These are phyloP conservation scores for Protomyces lactucae-debilis DNA, from an alignment of 1,139 yeast genomes.

Conservation along the genomic window DNA sequence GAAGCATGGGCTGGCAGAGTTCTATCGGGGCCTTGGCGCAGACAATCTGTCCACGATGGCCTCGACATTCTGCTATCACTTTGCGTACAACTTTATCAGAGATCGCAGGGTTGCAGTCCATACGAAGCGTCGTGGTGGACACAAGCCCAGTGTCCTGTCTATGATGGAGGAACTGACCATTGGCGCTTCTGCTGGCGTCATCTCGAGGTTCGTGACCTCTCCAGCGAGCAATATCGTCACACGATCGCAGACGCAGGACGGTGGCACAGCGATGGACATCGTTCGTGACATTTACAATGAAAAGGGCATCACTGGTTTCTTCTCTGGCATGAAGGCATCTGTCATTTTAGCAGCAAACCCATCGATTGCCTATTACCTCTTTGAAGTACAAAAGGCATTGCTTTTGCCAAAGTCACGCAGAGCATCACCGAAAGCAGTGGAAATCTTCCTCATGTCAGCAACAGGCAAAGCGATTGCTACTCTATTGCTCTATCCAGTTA, in stretches of 20 bases:
- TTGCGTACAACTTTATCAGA: slow-evolving; percentile 18
- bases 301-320: slow-evolving; percentile 67
- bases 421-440: slow-evolving; percentile 40
- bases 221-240: slow-evolving; percentile 84
- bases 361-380: slow-evolving; percentile 79
- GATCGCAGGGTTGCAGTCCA: slow-evolving; percentile 4
- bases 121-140: slow-evolving; percentile 1
- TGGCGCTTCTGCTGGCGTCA: slow-evolving; percentile 81
- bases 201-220: slow-evolving; percentile 75
- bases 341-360: slow-evolving; percentile 77
- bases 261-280: slow-evolving; percentile 42
- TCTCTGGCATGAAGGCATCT: slow-evolving; percentile 82
- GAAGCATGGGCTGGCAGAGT: slow-evolving; percentile 10
- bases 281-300: slow-evolving; percentile 55
- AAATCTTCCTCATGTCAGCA: slow-evolving; percentile 71
- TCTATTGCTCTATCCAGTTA: slow-evolving; percentile 73
- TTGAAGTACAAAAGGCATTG: slow-evolving; percentile 51
- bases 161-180: slow-evolving; percentile 66
- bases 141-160: slow-evolving; percentile 39
- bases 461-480: slow-evolving; percentile 78
- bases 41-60: slow-evolving; percentile 23
- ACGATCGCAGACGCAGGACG: slow-evolving; percentile 62
- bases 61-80: slow-evolving; percentile 24
- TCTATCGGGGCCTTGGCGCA: slow-evolving; percentile 20
- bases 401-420: slow-evolving; percentile 19